A percentile compares a stretch with the other conserved stretches of the same genome.
Conservation (phyloP, 495 filamentous ascomycete species). For the Aspergillus homomorphus region DNA sequence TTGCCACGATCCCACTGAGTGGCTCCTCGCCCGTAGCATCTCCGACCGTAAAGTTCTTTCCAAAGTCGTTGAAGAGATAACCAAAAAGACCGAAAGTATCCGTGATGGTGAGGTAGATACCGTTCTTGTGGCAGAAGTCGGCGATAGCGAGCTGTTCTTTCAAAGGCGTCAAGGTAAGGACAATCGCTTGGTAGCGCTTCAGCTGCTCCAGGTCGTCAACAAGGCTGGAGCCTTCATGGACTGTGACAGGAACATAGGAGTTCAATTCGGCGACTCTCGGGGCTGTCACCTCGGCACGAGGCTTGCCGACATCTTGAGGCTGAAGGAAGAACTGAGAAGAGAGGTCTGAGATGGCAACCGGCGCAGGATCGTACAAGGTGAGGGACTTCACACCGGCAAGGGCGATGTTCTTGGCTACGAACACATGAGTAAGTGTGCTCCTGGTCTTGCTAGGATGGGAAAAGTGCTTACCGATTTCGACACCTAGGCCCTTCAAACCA, state of each 20-base stretch:
- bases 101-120: conserved; percentile 82
- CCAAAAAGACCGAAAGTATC: conserved; percentile 95
- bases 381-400: conserved; percentile 91
- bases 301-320: conserved; percentile 84
- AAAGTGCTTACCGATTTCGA: conserved; percentile 71
- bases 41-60: conserved; percentile 82
- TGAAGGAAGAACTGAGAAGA: conserved; percentile 97
- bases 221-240: conserved; percentile 64
- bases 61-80: conserved; percentile 95
- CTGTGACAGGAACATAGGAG: conserved; percentile 84
- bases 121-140: conserved; percentile 89
- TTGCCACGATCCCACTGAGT: conserved; percentile 84
- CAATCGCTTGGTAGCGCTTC: conserved; percentile 85
- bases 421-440: conserved; percentile 10
- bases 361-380: conserved; percentile 82
- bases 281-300: conserved; percentile 79
- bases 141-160: conserved; percentile 76
- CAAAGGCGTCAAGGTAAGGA: conserved; percentile 80
- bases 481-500: conserved; percentile 88
- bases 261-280: conserved; percentile 93
- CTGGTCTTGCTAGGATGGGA: not conserved
- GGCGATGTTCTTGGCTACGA: conserved; percentile 89
- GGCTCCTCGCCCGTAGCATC: conserved; percentile 90
- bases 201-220: conserved; percentile 69
- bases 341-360: conserved; percentile 77